A percentile compares a stretch with the other conserved stretches of the same genome.
Evolutionary conservation across 1,139 yeast genomes (phyloP).

Genomic region (Yamadazyma kanchanaburiensis): DNA sequence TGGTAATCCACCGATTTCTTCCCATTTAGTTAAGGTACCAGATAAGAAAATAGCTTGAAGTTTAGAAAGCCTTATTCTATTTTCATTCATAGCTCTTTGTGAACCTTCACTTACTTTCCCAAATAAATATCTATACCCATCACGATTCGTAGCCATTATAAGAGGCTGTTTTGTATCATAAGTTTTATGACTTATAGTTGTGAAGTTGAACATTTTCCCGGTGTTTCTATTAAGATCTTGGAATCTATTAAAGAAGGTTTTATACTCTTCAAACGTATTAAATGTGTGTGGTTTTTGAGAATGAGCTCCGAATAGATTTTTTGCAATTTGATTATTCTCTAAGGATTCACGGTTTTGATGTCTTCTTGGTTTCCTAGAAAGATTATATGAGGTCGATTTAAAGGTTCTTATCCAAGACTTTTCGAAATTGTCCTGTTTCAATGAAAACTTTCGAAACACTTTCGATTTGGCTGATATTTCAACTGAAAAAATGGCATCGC

Average conservation of each 20-base stretch:
- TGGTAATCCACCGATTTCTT: slow-evolving; percentile 80
- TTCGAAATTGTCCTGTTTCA: too few species aligned
- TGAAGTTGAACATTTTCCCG: slow-evolving; percentile 30
- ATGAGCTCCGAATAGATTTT: slow-evolving; percentile 14
- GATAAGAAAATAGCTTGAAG: slow-evolving; percentile 68
- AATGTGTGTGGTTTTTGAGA: slow-evolving; percentile 9
- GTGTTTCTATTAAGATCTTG: slow-evolving; percentile 15
- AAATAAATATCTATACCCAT: slow-evolving; percentile 63
- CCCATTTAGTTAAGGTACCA: slow-evolving; percentile 68
- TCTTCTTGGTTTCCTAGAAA: slow-evolving; percentile 1
- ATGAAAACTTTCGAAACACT: too few species aligned
- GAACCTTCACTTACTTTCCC: slow-evolving; percentile 87
- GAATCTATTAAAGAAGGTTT: slow-evolving; percentile 9
- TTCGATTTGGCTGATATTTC: too few species aligned
- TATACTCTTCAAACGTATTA: slow-evolving; percentile 6
- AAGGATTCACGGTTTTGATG: background rate
- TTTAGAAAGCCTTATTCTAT: slow-evolving; percentile 50
- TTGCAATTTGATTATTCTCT: background rate
- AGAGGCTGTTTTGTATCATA: slow-evolving; percentile 61
- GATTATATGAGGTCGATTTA: too few species aligned
- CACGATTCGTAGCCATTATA: slow-evolving; percentile 44
- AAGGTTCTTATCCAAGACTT: too few species aligned
- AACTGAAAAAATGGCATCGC: too few species aligned
- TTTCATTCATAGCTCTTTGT: slow-evolving; percentile 65
- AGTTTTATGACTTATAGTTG: slow-evolving; percentile 55